Evolutionary conservation across 129 eudicot species (phyloP).

Genomic region (Helichrysum umbraculigerum): DNA sequence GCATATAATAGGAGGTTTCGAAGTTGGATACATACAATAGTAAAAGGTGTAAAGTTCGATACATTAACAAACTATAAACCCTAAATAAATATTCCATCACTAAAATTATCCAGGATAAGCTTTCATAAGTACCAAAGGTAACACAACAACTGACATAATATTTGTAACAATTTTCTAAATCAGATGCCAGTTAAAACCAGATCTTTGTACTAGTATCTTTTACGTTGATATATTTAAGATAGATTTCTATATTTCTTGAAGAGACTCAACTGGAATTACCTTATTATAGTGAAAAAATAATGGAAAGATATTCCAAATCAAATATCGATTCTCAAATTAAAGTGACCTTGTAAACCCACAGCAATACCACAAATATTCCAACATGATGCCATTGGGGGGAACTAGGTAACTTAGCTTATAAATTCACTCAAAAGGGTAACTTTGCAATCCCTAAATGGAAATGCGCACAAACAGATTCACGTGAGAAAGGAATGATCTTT

Average conservation of each 20-base stretch:
- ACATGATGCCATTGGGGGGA: conserved; percentile 2
- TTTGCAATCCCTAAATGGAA: neutral
- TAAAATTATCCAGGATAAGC: no score
- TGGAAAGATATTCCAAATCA: neutral
- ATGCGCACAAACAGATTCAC: no score
- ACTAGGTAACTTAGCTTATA: conserved; percentile 5
- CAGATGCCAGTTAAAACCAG: neutral
- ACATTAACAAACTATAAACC: no score
- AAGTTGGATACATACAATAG: no score
- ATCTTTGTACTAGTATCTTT: conserved; percentile 3
- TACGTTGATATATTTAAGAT: neutral
- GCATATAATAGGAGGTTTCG: no score
- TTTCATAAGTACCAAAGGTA: neutral
- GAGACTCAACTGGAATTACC: neutral
- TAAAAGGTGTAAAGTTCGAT: no score
- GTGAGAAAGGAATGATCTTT: neutral
- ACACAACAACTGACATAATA: neutral
- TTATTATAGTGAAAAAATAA: neutral
- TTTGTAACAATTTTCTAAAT: neutral
- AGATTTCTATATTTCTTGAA: conserved; percentile 9
- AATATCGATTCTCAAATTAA: neutral
- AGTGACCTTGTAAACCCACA: conserved; percentile 7
- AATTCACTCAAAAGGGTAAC: neutral
- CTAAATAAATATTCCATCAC: neutral
- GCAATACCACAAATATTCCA: conserved; percentile 1